Conservation (phyloP, 768 basidiomycete species). For the Leccinum longicurvipes region DNA sequence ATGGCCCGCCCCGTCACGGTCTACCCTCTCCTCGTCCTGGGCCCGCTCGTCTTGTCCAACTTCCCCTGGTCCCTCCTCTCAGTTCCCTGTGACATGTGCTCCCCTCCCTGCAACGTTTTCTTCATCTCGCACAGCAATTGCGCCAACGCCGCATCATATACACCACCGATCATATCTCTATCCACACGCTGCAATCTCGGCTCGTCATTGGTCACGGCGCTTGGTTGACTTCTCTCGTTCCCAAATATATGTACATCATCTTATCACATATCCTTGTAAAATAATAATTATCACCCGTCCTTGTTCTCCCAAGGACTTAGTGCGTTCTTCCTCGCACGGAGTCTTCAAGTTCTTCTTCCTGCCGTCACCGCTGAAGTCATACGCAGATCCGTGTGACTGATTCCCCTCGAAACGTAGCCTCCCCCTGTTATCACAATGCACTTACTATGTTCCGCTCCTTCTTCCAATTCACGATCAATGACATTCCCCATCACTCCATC, state of each 20-base stretch:
- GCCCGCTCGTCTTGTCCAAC: constrained; percentile 1
- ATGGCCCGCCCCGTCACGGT: constrained; percentile 11
- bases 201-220: constrained; percentile 17
- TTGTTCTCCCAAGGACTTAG: constrained; percentile 21
- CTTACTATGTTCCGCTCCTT: constrained; percentile 10
- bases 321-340: constrained; percentile 19
- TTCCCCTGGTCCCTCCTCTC: constrained; percentile 7
- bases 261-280: constrained; percentile 23
- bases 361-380: constrained; percentile 31
- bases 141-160: constrained; percentile 21
- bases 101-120: constrained; percentile 29
- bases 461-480: constrained; percentile 24
- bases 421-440: constrained; percentile 20
- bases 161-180: constrained; percentile 21
- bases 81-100: constrained; percentile 21
- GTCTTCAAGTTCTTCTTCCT: constrained; percentile 9
- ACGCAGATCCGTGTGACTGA: constrained; percentile 31
- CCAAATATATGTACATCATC: constrained; percentile 11
- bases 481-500: constrained; percentile 18
- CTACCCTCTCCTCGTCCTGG: neutral
- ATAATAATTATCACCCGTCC: neutral
- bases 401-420: constrained; percentile 6
- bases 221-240: constrained; percentile 12
- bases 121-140: no score
- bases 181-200: constrained; percentile 27